Conservation (phyloP, 164 flowering plant species). For the Sedum album region DNA sequence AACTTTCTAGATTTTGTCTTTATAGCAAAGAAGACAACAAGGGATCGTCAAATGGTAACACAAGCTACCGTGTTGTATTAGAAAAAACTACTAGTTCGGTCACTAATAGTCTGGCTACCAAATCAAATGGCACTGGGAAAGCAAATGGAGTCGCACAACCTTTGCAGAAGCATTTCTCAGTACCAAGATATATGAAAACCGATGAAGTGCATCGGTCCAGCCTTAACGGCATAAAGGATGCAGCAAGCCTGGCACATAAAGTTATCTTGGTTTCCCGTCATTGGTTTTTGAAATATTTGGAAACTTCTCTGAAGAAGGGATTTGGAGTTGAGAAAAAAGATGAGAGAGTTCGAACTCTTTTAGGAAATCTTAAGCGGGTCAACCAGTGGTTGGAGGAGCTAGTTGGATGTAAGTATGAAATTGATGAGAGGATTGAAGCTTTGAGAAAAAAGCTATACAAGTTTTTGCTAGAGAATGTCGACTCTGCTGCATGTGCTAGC, state of each 20-base stretch:
- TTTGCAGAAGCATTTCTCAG: constrained; percentile 13
- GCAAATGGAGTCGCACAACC: constrained; percentile 10
- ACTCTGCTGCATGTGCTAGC: constrained; percentile 18
- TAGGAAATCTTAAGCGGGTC: constrained; percentile 52
- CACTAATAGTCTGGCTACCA: constrained; percentile 14
- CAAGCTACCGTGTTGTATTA: constrained; percentile 23
- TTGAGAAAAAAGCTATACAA: constrained; percentile 43
- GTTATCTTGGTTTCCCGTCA: constrained; percentile 32
- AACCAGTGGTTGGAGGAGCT: constrained; percentile 53
- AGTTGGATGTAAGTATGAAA: constrained; percentile 18
- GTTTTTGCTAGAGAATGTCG: constrained; percentile 50
- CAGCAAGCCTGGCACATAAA: constrained; percentile 27
- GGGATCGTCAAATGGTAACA: constrained; percentile 15
- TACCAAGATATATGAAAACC: constrained; percentile 14
- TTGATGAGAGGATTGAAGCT: constrained; percentile 36
- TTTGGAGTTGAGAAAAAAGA: constrained; percentile 23
- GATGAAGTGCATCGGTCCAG: constrained; percentile 20
- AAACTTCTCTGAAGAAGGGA: constrained; percentile 30
- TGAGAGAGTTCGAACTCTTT: constrained; percentile 19
- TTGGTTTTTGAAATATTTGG: constrained; percentile 58
- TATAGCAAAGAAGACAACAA: constrained; percentile 23
- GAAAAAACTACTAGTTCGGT: constrained; percentile 23
- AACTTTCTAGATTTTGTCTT: constrained; percentile 39
- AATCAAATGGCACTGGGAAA: not conserved
- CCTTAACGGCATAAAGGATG: constrained; percentile 31